Conservation (phyloP, 1,139 yeast species). For the Meyerozyma carpophila region DNA sequence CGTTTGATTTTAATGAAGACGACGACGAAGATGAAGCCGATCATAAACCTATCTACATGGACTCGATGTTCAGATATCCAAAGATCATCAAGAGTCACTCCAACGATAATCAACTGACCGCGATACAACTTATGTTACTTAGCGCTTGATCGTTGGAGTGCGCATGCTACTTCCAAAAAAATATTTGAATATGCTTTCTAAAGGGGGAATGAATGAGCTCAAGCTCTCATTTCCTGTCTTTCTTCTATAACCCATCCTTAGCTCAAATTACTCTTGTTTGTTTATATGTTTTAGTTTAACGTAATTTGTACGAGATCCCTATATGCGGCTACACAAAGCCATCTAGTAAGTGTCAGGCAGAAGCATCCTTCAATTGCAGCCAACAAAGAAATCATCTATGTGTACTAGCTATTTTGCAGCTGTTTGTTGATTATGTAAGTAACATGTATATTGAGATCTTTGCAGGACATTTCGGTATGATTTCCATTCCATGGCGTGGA, state of each 20-base stretch:
- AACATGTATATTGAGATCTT: too few species aligned
- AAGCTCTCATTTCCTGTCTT: neutral
- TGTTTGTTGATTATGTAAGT: too few species aligned
- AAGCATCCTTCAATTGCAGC: too few species aligned
- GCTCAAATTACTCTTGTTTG: neutral
- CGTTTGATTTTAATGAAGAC: conserved; percentile 36
- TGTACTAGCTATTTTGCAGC: too few species aligned
- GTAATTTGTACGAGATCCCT: neutral
- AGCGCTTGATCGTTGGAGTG: conserved; percentile 1
- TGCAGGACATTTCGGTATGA: neutral
- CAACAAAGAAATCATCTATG: too few species aligned
- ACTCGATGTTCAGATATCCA: conserved; percentile 1
- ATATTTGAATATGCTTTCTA: neutral
- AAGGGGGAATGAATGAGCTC: neutral
- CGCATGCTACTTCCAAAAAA: conserved; percentile 1
- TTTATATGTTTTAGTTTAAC: neutral
- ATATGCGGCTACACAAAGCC: too few species aligned
- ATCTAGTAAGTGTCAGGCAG: too few species aligned
- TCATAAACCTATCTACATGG: conserved; percentile 1
- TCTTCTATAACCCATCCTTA: neutral
- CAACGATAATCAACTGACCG: neutral
- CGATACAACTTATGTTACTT: neutral
- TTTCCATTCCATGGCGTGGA: neutral
- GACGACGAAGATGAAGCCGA: neutral
- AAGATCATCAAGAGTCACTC: conserved; percentile 2